Evolutionary conservation across 2,329 filamentous ascomycete species (phyloP).

Genomic region (Neocucurbitaria cava): DNA sequence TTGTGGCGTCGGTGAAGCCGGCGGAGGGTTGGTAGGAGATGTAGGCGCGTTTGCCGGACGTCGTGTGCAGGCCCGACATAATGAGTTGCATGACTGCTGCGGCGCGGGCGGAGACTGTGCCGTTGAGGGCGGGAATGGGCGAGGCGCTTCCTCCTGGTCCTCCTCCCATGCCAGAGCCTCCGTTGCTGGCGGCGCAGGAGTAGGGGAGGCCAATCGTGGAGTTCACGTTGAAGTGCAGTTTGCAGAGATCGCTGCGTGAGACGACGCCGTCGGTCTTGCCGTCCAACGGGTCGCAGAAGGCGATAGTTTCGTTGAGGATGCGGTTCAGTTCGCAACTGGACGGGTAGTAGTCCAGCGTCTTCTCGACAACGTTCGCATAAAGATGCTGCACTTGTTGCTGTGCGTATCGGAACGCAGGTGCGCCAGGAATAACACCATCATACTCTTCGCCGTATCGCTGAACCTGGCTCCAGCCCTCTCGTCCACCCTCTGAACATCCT

Average conservation of each 20-base stretch:
- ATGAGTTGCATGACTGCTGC: neutral
- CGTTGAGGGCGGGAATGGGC: neutral
- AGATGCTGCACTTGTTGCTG: conserved; percentile 52
- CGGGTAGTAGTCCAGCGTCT: conserved; percentile 52
- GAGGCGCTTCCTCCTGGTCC: too few relatives aligned
- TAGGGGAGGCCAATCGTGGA: conserved; percentile 56
- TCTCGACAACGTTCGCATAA: conserved; percentile 49
- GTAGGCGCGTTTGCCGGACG: conserved; percentile 45
- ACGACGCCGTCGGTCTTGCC: conserved; percentile 63
- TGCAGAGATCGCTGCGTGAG: conserved; percentile 57
- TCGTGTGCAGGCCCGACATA: neutral
- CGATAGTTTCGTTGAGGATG: conserved; percentile 63
- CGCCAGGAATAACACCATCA: conserved; percentile 55
- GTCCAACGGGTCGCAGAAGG: conserved; percentile 62
- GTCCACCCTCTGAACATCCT: conserved; percentile 62
- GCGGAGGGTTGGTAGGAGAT: conserved; percentile 47
- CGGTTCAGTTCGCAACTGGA: conserved; percentile 56
- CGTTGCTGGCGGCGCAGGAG: conserved; percentile 46
- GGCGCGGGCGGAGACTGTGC: neutral
- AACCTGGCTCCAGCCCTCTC: conserved; percentile 57
- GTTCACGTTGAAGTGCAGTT: conserved; percentile 55
- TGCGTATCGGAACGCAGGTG: conserved; percentile 50
- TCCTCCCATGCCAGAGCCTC: too few relatives aligned
- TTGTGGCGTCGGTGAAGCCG: conserved; percentile 42
- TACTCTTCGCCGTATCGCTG: conserved; percentile 57